A percentile compares a stretch with the other conserved stretches of the same genome.
Evolutionary conservation across 495 filamentous ascomycete species (phyloP).

Genomic region (Neurospora discreta): DNA sequence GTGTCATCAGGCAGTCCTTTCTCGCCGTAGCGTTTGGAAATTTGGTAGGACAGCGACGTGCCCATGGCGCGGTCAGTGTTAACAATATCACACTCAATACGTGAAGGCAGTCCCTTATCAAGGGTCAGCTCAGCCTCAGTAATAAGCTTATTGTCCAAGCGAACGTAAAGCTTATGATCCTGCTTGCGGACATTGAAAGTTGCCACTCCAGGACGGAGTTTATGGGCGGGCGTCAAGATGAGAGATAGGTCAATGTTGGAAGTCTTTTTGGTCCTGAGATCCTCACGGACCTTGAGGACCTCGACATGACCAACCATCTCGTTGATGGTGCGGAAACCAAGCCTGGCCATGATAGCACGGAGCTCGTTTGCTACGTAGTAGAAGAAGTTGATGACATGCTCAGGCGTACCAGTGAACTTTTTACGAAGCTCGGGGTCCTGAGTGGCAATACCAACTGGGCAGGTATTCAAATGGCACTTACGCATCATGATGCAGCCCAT

Average conservation of each 20-base stretch:
- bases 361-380: slow-evolving; percentile 98
- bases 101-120: slow-evolving; percentile 88
- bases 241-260: slow-evolving; percentile 89
- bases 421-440: slow-evolving; percentile 90
- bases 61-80: slow-evolving; percentile 96
- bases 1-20: slow-evolving; percentile 87
- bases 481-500: slow-evolving; percentile 98
- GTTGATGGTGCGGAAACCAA: slow-evolving; percentile 91
- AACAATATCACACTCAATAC: slow-evolving; percentile 96
- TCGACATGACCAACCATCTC: slow-evolving; percentile 98
- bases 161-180: slow-evolving; percentile 86
- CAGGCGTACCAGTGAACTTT: slow-evolving; percentile 90
- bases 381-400: slow-evolving; percentile 99
- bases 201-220: slow-evolving; percentile 88
- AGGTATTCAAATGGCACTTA: slow-evolving; percentile 70
- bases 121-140: slow-evolving; percentile 93
- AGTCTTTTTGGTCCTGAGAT: slow-evolving; percentile 80
- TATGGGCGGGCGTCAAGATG: slow-evolving; percentile 93
- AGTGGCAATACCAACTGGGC: slow-evolving; percentile 93
- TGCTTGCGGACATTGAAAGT: slow-evolving; percentile 99
- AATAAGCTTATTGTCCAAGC: slow-evolving; percentile 97
- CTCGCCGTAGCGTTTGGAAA: slow-evolving; percentile 88
- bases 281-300: slow-evolving; percentile 75
- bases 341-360: slow-evolving; percentile 93
- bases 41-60: slow-evolving; percentile 91